A percentile compares a stretch with the other conserved stretches of the same genome.
Conservation (phyloP, 164 flowering plant species). For the Aristolochia californica region DNA sequence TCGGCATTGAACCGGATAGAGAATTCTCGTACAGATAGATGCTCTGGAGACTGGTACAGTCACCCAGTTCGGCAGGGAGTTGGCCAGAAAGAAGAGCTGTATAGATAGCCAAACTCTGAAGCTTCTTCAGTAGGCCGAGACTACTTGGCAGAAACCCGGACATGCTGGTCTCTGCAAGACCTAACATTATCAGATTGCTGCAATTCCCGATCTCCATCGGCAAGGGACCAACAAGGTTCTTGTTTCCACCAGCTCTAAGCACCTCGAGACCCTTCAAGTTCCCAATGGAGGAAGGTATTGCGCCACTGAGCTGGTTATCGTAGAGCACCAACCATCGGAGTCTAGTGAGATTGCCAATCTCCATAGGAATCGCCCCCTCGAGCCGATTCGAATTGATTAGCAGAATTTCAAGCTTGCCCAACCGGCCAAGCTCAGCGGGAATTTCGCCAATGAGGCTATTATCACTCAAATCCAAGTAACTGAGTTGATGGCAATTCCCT, state of each 20-base stretch:
- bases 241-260: slow-evolving; percentile 80
- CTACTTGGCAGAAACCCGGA: slow-evolving; percentile 67
- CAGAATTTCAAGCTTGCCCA: slow-evolving; percentile 41
- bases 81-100: slow-evolving; percentile 69
- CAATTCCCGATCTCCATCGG: slow-evolving; percentile 87
- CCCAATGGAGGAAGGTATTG: slow-evolving; percentile 66
- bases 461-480: slow-evolving; percentile 48
- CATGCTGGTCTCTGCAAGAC: slow-evolving; percentile 86
- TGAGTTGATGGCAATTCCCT: slow-evolving; percentile 45
- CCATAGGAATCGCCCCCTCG: slow-evolving; percentile 51
- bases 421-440: slow-evolving; percentile 57
- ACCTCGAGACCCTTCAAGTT: slow-evolving; percentile 38
- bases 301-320: slow-evolving; percentile 70
- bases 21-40: slow-evolving; percentile 82
- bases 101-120: slow-evolving; percentile 75
- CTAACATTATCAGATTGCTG: slow-evolving; percentile 49
- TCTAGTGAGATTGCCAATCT: slow-evolving; percentile 57
- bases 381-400: slow-evolving; percentile 54
- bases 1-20: slow-evolving; percentile 66
- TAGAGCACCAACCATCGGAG: slow-evolving; percentile 42
- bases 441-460: slow-evolving; percentile 68
- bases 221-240: slow-evolving; percentile 71
- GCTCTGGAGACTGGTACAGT: slow-evolving; percentile 68
- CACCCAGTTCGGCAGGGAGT: slow-evolving; percentile 78
- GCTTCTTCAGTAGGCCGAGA: slow-evolving; percentile 53